Conservation (phyloP, 164 flowering plant species). For the Sedum album region DNA sequence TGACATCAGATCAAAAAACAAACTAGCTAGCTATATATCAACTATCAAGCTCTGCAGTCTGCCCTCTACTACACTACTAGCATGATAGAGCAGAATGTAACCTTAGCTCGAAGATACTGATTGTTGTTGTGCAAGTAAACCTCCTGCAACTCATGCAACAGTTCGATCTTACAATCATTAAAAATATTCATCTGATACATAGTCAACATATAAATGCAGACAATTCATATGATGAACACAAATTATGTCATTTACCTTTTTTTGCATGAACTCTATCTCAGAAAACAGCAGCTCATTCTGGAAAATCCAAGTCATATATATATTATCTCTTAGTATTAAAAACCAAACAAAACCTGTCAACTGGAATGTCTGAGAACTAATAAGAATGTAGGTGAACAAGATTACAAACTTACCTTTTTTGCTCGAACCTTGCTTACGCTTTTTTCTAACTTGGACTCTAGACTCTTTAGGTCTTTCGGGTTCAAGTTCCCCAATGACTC, state of each 20-base stretch:
- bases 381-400: background rate
- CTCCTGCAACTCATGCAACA: constrained; percentile 55
- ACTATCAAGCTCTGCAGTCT: no score
- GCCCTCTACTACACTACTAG: no score
- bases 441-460: constrained; percentile 34
- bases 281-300: constrained; percentile 35
- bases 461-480: constrained; percentile 32
- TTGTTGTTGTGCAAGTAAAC: constrained; percentile 73
- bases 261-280: constrained; percentile 41
- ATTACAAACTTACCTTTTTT: constrained; percentile 22
- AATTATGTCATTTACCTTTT: constrained; percentile 24
- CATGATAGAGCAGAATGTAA: constrained; percentile 17
- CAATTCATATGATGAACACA: background rate
- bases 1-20: no score
- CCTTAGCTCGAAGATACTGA: constrained; percentile 82
- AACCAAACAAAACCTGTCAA: background rate
- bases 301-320: background rate
- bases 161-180: background rate
- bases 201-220: no score
- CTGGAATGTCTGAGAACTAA: background rate
- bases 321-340: background rate
- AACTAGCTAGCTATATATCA: no score
- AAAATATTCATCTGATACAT: background rate
- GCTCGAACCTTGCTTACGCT: constrained; percentile 32
- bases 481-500: constrained; percentile 25